phyloP scores from a whole-genome alignment of 2,329 filamentous ascomycete species.

The Fusarium fujikuroi region DNA sequence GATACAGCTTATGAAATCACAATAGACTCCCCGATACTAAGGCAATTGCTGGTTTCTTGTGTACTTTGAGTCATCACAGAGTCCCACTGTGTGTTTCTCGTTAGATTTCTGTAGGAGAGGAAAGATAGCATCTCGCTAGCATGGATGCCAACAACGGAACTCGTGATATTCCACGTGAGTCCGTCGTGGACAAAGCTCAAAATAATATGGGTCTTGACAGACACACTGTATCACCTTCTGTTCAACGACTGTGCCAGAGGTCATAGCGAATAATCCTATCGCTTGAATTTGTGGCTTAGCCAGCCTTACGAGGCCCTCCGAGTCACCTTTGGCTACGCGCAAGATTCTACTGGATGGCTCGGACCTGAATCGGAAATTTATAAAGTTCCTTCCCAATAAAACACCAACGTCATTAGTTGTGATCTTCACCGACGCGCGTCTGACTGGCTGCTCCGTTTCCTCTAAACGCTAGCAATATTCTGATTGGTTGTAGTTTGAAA shows the following conservation, averaged over 20 bases:
- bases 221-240: background rate
- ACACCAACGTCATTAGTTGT: background rate
- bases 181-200: background rate
- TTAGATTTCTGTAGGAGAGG: too few relatives aligned
- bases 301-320: background rate
- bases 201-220: background rate
- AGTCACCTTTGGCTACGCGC: too few relatives aligned
- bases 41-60: fast-evolving
- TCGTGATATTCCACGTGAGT: background rate
- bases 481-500: background rate
- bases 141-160: background rate
- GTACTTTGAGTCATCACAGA: fast-evolving
- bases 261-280: background rate
- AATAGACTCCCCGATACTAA: background rate
- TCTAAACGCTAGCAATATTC: background rate
- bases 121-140: too few relatives aligned
- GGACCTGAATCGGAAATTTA: background rate
- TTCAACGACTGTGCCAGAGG: background rate
- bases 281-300: background rate
- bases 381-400: background rate
- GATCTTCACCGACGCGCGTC: background rate
- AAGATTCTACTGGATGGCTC: background rate
- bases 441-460: background rate
- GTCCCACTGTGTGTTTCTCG: background rate
- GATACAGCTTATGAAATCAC: fast-evolving